phyloP scores from a whole-genome alignment of 352 stramenopile species.

The Phytophthora boehmeriae region DNA sequence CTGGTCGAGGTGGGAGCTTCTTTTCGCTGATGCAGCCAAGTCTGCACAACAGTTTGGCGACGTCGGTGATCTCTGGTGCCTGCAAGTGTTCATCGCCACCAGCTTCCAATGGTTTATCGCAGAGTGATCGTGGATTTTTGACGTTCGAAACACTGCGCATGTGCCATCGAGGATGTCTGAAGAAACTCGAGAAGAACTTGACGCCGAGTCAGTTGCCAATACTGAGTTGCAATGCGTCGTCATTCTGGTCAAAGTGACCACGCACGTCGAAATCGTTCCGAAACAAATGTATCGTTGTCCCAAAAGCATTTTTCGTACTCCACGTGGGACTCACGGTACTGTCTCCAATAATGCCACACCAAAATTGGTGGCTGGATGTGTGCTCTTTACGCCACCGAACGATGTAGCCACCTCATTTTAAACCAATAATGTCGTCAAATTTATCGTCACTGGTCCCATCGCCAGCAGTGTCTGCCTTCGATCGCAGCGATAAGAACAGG shows the following conservation, averaged over 20 bases:
- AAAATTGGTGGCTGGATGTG: too few species aligned
- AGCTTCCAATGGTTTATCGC: background rate
- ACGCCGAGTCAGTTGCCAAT: conserved; percentile 40
- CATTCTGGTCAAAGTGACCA: conserved; percentile 48
- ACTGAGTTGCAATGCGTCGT: conserved; percentile 58
- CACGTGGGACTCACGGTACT: too few species aligned
- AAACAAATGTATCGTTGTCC: background rate
- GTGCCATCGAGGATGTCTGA: conserved; percentile 68
- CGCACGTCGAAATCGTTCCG: background rate
- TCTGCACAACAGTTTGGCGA: conserved; percentile 59
- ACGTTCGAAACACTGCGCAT: conserved; percentile 60
- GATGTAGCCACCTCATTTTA: too few species aligned
- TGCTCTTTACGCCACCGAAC: too few species aligned
- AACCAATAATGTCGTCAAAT: too few species aligned
- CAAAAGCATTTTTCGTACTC: too few species aligned
- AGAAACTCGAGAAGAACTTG: conserved; percentile 57
- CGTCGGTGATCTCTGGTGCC: conserved; percentile 46
- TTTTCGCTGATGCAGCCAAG: conserved; percentile 50
- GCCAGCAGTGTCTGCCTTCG: background rate
- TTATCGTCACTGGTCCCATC: background rate
- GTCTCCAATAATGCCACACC: too few species aligned
- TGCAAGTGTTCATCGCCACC: conserved; percentile 44
- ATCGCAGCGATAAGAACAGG: background rate
- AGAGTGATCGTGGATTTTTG: conserved; percentile 8
- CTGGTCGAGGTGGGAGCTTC: conserved; percentile 72